Conservation (phyloP, 495 filamentous ascomycete species). For the Apodospora peruviana region DNA sequence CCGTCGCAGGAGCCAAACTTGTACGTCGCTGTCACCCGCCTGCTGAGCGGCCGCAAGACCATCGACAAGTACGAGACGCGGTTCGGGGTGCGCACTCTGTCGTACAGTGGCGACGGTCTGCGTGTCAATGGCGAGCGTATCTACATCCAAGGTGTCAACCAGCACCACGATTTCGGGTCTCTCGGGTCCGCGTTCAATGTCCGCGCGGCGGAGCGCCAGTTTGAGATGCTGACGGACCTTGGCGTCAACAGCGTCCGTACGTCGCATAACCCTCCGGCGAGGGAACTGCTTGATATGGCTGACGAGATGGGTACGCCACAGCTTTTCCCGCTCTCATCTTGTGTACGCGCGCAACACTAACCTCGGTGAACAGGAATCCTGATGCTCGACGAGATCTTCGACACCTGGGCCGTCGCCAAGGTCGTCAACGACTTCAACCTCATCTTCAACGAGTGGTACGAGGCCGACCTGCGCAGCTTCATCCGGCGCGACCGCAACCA, state of each 20-base stretch:
- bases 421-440: slow-evolving; percentile 39
- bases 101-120: slow-evolving; percentile 28
- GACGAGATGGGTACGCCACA: slow-evolving; percentile 52
- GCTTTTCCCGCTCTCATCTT: no score
- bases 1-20: slow-evolving; percentile 38
- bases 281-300: slow-evolving; percentile 51
- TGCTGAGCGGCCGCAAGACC: slow-evolving; percentile 27
- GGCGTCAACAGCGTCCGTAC: slow-evolving; percentile 42
- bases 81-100: slow-evolving; percentile 41
- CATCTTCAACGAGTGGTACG: slow-evolving; percentile 43
- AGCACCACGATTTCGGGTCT: slow-evolving; percentile 44
- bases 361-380: no score
- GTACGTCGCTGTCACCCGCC: slow-evolving; percentile 39
- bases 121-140: slow-evolving; percentile 35
- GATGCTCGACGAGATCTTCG: slow-evolving; percentile 49
- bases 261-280: slow-evolving; percentile 47
- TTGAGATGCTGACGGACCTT: slow-evolving; percentile 40
- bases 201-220: slow-evolving; percentile 38
- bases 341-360: no score
- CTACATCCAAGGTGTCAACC: slow-evolving; percentile 35
- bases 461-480: slow-evolving; percentile 40
- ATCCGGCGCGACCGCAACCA: slow-evolving; percentile 47
- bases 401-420: slow-evolving; percentile 36
- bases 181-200: slow-evolving; percentile 40
- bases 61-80: slow-evolving; percentile 42